Conservation (phyloP, 2,329 filamentous ascomycete genomes). For the Ophidiomyces ophidiicola region DNA sequence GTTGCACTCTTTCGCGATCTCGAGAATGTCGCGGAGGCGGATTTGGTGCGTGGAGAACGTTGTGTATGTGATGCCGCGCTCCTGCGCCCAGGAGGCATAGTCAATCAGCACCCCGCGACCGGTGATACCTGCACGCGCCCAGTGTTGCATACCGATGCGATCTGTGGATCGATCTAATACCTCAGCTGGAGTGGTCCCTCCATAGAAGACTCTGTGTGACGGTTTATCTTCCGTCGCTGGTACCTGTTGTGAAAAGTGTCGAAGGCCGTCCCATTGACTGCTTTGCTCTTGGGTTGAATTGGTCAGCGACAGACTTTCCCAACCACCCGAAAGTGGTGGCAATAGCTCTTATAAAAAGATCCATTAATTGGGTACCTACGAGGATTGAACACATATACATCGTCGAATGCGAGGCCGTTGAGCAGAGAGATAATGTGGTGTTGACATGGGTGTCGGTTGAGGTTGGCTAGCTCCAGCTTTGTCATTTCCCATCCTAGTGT, state of each 20-base stretch:
- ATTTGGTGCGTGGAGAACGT: constrained; percentile 34
- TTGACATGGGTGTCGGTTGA: constrained; percentile 40
- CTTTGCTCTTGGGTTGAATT: constrained; percentile 33
- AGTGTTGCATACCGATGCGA: constrained; percentile 37
- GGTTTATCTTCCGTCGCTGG: constrained; percentile 23
- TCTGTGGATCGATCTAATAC: constrained; percentile 35
- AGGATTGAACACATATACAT: constrained; percentile 41
- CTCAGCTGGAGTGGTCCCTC: constrained; percentile 36
- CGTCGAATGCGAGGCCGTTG: constrained; percentile 39
- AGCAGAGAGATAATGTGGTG: constrained; percentile 42
- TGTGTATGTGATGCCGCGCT: constrained; percentile 30
- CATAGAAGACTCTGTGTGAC: constrained; percentile 36
- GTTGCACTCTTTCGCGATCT: constrained; percentile 32
- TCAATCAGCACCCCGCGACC: constrained; percentile 43
- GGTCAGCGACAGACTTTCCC: constrained; percentile 10
- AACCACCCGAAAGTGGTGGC: neutral
- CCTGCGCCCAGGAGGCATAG: constrained; percentile 37
- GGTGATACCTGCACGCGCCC: constrained; percentile 37
- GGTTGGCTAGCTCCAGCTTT: constrained; percentile 45
- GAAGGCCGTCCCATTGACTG: constrained; percentile 42
- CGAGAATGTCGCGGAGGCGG: constrained; percentile 24
- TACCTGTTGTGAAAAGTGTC: constrained; percentile 37
- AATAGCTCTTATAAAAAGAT: too few species aligned
- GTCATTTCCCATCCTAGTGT: constrained; percentile 45
- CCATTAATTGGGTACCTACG: too few species aligned